phyloP scores from a whole-genome alignment of 208 protist species.

The Blastocrithidia nonstop region DNA sequence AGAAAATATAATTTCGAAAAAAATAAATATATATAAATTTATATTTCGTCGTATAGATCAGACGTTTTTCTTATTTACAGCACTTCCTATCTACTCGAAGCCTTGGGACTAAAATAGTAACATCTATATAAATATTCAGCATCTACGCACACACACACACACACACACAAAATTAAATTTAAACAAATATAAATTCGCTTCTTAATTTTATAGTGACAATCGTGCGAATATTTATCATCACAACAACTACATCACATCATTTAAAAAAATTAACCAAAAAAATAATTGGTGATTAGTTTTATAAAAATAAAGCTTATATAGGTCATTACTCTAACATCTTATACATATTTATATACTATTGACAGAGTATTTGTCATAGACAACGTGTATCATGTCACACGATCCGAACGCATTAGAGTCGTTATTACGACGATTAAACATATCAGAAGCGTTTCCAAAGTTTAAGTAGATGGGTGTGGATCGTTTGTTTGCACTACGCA shows the following conservation, averaged over 20 bases:
- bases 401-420: constrained; percentile 44
- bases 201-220: background rate
- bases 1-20: too few relatives aligned
- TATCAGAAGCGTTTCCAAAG: constrained; percentile 45
- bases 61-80: too few relatives aligned
- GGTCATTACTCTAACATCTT: too few relatives aligned
- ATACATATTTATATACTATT: background rate
- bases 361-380: background rate
- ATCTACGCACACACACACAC: background rate
- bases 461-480: constrained; percentile 62
- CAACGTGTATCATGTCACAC: constrained; percentile 4
- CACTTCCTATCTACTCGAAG: too few relatives aligned
- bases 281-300: too few relatives aligned
- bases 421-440: constrained; percentile 60
- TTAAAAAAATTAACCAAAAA: too few relatives aligned
- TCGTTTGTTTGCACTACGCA: constrained; percentile 54
- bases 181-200: background rate
- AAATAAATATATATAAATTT: too few relatives aligned
- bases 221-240: too few relatives aligned
- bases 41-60: too few relatives aligned
- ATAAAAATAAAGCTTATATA: too few relatives aligned
- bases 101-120: too few relatives aligned
- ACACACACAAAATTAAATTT: background rate
- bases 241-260: too few relatives aligned
- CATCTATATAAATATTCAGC: background rate